Base-by-base conservation (phyloP, 192 early-diverging fungal species). In the Coemansia sp. region DNA sequence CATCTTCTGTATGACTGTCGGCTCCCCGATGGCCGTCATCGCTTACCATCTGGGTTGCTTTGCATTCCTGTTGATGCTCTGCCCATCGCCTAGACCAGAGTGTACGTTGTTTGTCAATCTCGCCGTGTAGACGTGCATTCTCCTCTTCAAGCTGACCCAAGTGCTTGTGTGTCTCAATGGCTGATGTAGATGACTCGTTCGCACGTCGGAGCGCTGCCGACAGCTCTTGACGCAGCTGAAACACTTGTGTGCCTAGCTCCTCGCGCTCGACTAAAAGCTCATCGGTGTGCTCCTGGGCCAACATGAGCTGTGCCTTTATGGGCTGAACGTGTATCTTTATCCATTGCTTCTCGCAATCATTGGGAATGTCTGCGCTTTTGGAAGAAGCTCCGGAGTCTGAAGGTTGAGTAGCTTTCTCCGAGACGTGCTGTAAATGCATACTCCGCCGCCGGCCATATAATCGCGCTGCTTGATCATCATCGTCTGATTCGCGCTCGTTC, bases 221-320 rank as follows among this genome's bases (percentile, higher is more conserved):
- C 2, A 73, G 62, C 31, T 69, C 70, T 47, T 69, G 76, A 21
- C 56, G 66, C 38, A 78, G 41, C 30, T 23, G 58, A 31, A 64
- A 65, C 10, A 68, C 41, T 52, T 78, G 58, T 7, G 70, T 54
- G 5, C 53, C 60, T 32, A 66, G 47, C n/a, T 78, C 67, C 34
- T 78, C 76, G 48, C 76, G 76, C 53, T 73, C 76, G 7, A 55
- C 65, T 1, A 73, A 60, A 47, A 78, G 58, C 66, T 73, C 70
- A 30, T 78, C 76, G 1, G 60, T 60, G 49, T 64, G 76, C 24
- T 78, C 76, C 30, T 66, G 76, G 6, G 70, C 67, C 49, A 78
- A 14, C 31, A 73, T 50, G 22, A 78, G 67, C 38, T 73, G 76
- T 5, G 64, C 56, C 60, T 63, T 69, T 12, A 78, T 24, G 0